These are phyloP conservation scores for Porcisia deanei DNA, from an alignment of 208 protist species.

Conservation along the genomic window DNA sequence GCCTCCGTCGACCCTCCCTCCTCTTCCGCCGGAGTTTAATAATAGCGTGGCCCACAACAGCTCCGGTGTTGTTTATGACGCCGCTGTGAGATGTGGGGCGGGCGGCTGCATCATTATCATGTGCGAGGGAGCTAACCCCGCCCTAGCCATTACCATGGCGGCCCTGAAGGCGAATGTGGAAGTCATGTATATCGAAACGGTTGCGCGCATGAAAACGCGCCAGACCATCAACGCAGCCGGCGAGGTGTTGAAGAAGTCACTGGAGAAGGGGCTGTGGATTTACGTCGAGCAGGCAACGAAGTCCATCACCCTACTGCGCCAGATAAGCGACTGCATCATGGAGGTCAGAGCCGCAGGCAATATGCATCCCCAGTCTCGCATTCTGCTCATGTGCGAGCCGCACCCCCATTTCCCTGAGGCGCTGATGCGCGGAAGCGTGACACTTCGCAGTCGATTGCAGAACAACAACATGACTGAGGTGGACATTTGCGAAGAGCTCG, in stretches of 20 bases:
- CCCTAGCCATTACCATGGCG: constrained; percentile 73
- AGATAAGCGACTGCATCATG: constrained; percentile 74
- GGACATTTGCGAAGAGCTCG: constrained; percentile 61
- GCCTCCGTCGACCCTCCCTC: constrained; percentile 41
- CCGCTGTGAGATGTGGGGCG: constrained; percentile 43
- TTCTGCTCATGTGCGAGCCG: constrained; percentile 92
- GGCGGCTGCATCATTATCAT: constrained; percentile 85
- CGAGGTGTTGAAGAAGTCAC: constrained; percentile 69
- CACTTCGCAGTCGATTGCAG: constrained; percentile 77
- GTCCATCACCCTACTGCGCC: constrained; percentile 84
- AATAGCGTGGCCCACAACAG: constrained; percentile 50
- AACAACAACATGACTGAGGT: constrained; percentile 59
- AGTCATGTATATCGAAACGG: constrained; percentile 90
- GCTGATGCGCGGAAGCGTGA: constrained; percentile 75
- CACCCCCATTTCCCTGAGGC: constrained; percentile 88
- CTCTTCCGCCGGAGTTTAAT: constrained; percentile 41
- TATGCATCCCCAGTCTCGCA: constrained; percentile 62
- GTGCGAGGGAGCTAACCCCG: constrained; percentile 84
- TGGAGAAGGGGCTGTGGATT: constrained; percentile 89
- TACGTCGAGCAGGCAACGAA: constrained; percentile 91
- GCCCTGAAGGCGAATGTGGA: constrained; percentile 63
- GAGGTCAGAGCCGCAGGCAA: constrained; percentile 45
- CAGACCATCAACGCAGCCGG: constrained; percentile 78
- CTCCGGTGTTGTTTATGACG: constrained; percentile 64
- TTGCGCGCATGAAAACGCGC: constrained; percentile 85